Percentiles rank a stretch among this genome's conserved stretches.
Evolutionary conservation across 2,329 filamentous ascomycete genomes (phyloP).

Genomic region (Arthrobotrys musiformis): DNA sequence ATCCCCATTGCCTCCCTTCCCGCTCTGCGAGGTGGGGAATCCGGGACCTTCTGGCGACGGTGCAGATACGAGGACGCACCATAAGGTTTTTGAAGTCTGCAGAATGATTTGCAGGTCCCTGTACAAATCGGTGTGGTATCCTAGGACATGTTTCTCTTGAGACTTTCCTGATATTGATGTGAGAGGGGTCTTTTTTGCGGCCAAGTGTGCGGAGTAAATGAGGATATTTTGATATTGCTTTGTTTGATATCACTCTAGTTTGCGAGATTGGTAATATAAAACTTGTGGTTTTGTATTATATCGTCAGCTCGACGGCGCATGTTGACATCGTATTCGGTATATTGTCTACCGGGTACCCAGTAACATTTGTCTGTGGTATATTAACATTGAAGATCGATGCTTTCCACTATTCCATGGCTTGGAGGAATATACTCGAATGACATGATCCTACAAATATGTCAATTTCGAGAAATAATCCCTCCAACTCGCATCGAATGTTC

Average conservation of each 20-base stretch:
- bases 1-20: too few species aligned
- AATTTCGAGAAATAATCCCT: neutral
- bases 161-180: conserved; percentile 35
- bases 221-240: neutral
- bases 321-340: conserved; percentile 13
- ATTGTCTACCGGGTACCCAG: neutral
- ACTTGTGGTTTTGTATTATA: conserved; percentile 5
- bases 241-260: neutral
- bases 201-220: conserved; percentile 7
- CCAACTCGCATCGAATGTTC: conserved; percentile 17
- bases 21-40: neutral
- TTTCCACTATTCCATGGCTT: conserved; percentile 12
- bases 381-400: neutral
- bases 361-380: neutral
- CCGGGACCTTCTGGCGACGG: neutral
- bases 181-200: neutral
- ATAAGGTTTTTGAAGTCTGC: neutral
- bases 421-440: neutral
- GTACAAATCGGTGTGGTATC: too few species aligned
- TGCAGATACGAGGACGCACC: neutral
- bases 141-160: conserved; percentile 46
- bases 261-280: conserved; percentile 22
- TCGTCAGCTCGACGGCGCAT: conserved; percentile 2
- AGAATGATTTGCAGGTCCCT: neutral
- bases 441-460: neutral